Evolutionary conservation across 1,284 basidiomycete genomes (phyloP), one percentile per base, ranked within the genome.

Genomic region (Naganishia cerealis): DNA sequence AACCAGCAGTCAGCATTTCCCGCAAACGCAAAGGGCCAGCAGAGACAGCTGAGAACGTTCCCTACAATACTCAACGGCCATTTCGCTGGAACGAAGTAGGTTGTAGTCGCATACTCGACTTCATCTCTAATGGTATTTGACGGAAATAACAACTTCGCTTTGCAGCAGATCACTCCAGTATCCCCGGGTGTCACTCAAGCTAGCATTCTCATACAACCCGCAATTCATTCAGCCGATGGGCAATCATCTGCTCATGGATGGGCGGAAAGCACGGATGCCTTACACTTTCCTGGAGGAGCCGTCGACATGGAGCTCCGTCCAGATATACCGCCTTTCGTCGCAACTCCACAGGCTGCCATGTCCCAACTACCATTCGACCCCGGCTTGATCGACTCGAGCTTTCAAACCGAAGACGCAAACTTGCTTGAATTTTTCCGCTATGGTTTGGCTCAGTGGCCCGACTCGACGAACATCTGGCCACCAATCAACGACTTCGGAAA

Each of bases 361-460:
- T 8, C 43, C 18, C 43, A 46, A 2, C 16, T 33, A 33, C 29
- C 7, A 46, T 46, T 46, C 43, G 18, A 46, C n/a, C 43, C 43
- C 13, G 24, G 24, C 16, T 39, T 55, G 13, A 10, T 55, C 26
- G 62, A 65, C n/a, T n/a, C 52, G 1, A 55, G 29, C 39, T 65
- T 65, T 24, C 46, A 65, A 2, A 65, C 62, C 7, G 52, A 54
- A 26, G 62, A 65, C 52, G 62, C 62, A 3, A 65, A 53, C 42
- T 21, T 65, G 24, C 62, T 65, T 50, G 62, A 65, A 29, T 65
- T 65, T 24, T 55, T 65, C 16, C 36, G 62, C n/a, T 65, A 65
- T 18, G 50, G 52, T 18, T 38, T 65, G 16, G 52, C 62, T 15
- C 24, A 55, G 29, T 65, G 62, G 62, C 50, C 62, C 15, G 62